These are phyloP conservation scores for Fraxinus paxiana DNA, from an alignment of 305 asterid genomes.

Conservation along the genomic window DNA sequence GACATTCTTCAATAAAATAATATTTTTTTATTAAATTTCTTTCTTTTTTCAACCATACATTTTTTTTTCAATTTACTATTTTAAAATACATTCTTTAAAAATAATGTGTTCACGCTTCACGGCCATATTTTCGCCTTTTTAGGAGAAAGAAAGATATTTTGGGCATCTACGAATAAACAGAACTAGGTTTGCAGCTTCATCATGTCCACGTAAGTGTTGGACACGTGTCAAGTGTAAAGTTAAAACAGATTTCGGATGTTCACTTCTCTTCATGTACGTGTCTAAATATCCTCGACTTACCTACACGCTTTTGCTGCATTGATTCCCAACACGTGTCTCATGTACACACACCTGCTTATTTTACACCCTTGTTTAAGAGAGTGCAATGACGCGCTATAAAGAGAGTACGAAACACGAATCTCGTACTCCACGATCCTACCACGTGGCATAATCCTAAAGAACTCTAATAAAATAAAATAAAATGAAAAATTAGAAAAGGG, in stretches of 20 bases:
- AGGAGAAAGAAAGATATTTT: neutral
- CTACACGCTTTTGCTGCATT: conserved; percentile 23
- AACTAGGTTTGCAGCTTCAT: neutral
- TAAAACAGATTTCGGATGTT: conserved; percentile 28
- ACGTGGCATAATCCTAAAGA: conserved; percentile 40
- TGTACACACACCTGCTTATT: neutral
- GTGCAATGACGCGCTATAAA: conserved; percentile 20
- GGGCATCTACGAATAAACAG: neutral
- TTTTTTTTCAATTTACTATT: too few species aligned
- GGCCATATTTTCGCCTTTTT: neutral
- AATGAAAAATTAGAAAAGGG: neutral
- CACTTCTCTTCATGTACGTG: conserved; percentile 43
- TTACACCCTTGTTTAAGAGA: neutral
- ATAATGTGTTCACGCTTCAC: neutral
- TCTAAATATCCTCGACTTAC: conserved; percentile 23
- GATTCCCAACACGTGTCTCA: neutral
- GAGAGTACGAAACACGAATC: conserved; percentile 26
- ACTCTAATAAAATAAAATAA: neutral
- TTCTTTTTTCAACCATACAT: too few species aligned
- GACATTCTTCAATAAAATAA: too few species aligned
- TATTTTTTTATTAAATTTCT: too few species aligned
- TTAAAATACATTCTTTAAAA: too few species aligned
- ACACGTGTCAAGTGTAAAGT: conserved; percentile 38
- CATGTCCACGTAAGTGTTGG: conserved; percentile 28
- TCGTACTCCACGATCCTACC: conserved; percentile 45